Percentiles rank a stretch among this genome's conserved stretches.
phyloP scores from a whole-genome alignment of 306 rosid species.

The Trifolium dubium region DNA sequence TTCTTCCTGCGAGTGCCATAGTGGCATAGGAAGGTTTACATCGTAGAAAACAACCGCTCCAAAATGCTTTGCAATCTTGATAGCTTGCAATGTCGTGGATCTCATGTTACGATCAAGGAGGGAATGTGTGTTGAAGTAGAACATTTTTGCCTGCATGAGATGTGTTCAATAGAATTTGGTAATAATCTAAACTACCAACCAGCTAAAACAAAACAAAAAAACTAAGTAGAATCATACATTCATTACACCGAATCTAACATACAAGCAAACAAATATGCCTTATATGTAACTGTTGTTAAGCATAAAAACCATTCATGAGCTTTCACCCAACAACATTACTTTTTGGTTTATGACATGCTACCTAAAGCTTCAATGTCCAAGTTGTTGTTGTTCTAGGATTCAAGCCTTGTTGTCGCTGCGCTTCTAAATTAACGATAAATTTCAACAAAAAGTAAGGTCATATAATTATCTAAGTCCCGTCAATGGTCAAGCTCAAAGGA shows the following conservation, averaged over 20 bases:
- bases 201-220: constrained; percentile 20
- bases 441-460: neutral
- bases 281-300: neutral
- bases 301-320: constrained; percentile 4
- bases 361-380: neutral
- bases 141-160: constrained; percentile 87
- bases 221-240: constrained; percentile 14
- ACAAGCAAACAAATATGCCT: constrained; percentile 12
- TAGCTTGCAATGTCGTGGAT: constrained; percentile 79
- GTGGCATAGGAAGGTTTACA: constrained; percentile 87
- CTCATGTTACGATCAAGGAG: constrained; percentile 90
- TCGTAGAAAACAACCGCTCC: constrained; percentile 88
- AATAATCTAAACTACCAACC: constrained; percentile 32
- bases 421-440: neutral
- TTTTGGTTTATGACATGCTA: neutral
- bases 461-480: neutral
- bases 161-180: constrained; percentile 19
- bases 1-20: constrained; percentile 89
- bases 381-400: constrained; percentile 1
- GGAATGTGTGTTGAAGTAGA: constrained; percentile 87
- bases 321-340: neutral
- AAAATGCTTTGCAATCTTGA: constrained; percentile 70
- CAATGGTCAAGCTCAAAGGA: neutral
- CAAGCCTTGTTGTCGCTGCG: neutral
- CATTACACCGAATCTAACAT: constrained; percentile 15